Evolutionary conservation across 169 alveolate genomes (phyloP).

Genomic region (Sarcocystis neurona): DNA sequence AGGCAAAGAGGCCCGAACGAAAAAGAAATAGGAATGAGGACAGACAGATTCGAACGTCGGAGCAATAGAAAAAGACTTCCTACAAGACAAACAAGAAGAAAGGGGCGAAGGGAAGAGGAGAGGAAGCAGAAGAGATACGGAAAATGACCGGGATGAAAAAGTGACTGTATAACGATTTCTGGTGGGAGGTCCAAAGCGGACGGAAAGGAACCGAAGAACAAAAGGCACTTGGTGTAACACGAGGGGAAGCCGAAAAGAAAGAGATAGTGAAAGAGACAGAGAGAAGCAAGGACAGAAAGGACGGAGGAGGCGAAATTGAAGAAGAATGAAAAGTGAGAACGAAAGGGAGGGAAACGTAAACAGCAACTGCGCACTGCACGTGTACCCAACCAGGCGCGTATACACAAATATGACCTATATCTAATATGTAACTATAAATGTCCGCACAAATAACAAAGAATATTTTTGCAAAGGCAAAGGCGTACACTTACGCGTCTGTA

Average conservation of each 20-base stretch:
- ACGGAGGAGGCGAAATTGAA: too few species aligned
- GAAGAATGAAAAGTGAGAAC: too few species aligned
- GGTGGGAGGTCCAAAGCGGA: neutral
- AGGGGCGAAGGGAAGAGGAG: neutral
- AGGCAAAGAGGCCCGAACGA: neutral
- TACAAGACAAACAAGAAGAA: neutral
- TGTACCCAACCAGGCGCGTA: too few species aligned
- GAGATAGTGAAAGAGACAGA: neutral
- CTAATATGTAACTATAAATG: too few species aligned
- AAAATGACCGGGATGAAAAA: neutral
- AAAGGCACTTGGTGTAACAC: neutral
- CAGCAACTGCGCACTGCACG: too few species aligned
- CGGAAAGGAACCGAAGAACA: neutral
- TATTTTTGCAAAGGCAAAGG: too few species aligned
- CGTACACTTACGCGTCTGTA: too few species aligned
- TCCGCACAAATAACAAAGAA: too few species aligned
- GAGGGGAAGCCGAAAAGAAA: neutral
- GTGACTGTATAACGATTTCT: too few species aligned
- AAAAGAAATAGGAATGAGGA: too few species aligned
- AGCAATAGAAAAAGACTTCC: neutral
- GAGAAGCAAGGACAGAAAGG: neutral
- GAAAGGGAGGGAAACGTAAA: too few species aligned
- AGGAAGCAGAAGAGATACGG: neutral
- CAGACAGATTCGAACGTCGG: neutral
- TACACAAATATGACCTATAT: too few species aligned